Evolutionary conservation across 1,284 basidiomycete species (phyloP), one percentile per base, ranked within the genome.

Genomic region (Boletus semigastroideus): DNA sequence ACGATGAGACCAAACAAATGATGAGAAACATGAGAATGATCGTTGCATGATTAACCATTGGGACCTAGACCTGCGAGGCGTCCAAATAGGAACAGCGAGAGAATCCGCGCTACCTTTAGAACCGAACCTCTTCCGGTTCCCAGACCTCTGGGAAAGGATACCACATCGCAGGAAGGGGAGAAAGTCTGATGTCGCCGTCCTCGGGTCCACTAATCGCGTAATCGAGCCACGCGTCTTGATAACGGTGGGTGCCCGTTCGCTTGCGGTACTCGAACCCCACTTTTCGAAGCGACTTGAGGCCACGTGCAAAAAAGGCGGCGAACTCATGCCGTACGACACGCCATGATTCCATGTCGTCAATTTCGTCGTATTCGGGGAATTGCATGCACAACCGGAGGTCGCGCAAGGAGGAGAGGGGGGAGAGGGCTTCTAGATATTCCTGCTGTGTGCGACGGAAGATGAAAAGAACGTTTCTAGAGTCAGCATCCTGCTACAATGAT

Each of bases 141-240:
- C 65, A 67, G n/a, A 70, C 65, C 42, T 71, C 69, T 13, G 65
- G 65, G 40, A 67, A 67, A 5, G 62, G 44, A 47, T 67, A 67
- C 65, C 65, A 70, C 63, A 60, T 47, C 41, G 61, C 51, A 19
- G 69, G 67, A 20, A 70, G 55, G 11, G 40, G 52, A 6, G 46
- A 55, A 33, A 67, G 54, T 27, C 40, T 53, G 19, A 54, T 49
- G n/a, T 66, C 56, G 10, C 56, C 64, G 19, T 54, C 51, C 17
- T 52, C 55, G 2, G 62, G 62, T 4, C 61, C 60, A 49, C 48
- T 54, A 42, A 67, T 57, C 14, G 53, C 64, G 39, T 67, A 71
- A 55, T 67, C 65, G 22, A 71, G 66, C 65, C 65, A 67, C n/a
- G 69, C 67, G 33, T 67, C 65, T 52, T 70, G 65, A 49, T 67